Base-by-base conservation (phyloP, 106 monocot genomes). In the Posidonia australis region DNA sequence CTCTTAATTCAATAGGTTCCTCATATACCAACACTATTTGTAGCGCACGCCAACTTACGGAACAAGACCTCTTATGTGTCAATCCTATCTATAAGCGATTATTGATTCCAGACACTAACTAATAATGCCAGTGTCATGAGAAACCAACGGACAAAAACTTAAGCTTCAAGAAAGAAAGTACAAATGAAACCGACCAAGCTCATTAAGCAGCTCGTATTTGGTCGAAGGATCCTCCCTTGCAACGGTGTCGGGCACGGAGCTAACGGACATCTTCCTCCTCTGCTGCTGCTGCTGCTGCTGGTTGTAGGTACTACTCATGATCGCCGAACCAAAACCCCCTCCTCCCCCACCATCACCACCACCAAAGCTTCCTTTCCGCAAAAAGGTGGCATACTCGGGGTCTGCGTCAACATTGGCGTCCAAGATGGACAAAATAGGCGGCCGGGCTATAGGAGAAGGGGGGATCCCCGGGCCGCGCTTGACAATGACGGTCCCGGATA, bases 151-250 rank as follows among this genome's bases (percentile, higher is more conserved):
- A 7, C 2, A 36, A 36, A 36, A 36, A 36, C 2, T 7, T 7
- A 4, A 36, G 36, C 27, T 10, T 10, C 28, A 54, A 53, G 30
- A 67, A 41, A 42, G 14, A 5, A 24, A 20, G 17, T 1, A 13
- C 12, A 62, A 20, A 26, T 47, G 7, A 5, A n/a, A 43, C 90
- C 76, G 30, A 98, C 98, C 98, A 27, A 98, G 91, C 63, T 98
- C 98, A 71, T 87, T 80, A 24, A 98, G 90, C 75, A 98, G 31
- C 58, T 98, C 90, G 29, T 98, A 98, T 70, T 90, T 98, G 21
- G 90, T 79, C 19, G 84, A 74, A 10, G 96, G 96, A 56, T 98
- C 96, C 74, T 98, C 96, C 61, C 68, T 84, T 10, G 82, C 70
- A 44, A 98, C 51, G 47, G 74, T 87, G 0, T 98, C 96, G 5